Base-by-base conservation (phyloP, 805 yeast species). In the Pichia exigua region DNA sequence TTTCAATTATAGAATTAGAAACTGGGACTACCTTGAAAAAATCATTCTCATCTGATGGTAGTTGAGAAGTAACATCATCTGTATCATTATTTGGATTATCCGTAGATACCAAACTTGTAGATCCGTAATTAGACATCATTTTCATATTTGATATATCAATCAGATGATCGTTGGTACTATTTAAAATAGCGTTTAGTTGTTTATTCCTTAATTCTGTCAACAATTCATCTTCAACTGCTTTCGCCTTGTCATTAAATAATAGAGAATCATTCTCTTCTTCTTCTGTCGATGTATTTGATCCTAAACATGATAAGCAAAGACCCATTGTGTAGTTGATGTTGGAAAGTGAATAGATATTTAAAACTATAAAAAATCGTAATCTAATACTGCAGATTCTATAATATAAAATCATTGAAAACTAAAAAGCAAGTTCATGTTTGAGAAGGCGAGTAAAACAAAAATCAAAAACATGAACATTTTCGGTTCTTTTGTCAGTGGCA, bases 91-190 rank as follows among this genome's bases (percentile, higher is more conserved):
- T 22, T 12, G 18, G 20, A 26, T 38, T 17, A 8, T 17, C 24
- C 15, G 32, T 17, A 44, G 40, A 18, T 7, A n/a, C n/a, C 4
- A 8, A n/a, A 1, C 22, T 20, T 15, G 15, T 40, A 4, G 46
- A 35, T 9, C 48, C 51, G 44, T 51, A 40, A 17, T 41, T 45
- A 7, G 51, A 43, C 45, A 46, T 45, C 10, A 42, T 24, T 35
- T 52, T 54, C 43, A 63, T 59, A 20, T 55, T 58, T 1, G 65
- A 52, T 30, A 63, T 53, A 50, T 65, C 68, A n/a, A 65, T 63
- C 18, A 67, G 53, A 49, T 64, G 62, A 32, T 67, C 71, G 49
- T 66, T 67, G 7, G 71, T 65, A 18, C 66, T 58, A 48, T 65
- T 65, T 18, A 67, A 55, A 30, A 67, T 67, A 42, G 60, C 61